phyloP scores from a whole-genome alignment of 345 rosid genomes.

The Carallia pectinifolia region DNA sequence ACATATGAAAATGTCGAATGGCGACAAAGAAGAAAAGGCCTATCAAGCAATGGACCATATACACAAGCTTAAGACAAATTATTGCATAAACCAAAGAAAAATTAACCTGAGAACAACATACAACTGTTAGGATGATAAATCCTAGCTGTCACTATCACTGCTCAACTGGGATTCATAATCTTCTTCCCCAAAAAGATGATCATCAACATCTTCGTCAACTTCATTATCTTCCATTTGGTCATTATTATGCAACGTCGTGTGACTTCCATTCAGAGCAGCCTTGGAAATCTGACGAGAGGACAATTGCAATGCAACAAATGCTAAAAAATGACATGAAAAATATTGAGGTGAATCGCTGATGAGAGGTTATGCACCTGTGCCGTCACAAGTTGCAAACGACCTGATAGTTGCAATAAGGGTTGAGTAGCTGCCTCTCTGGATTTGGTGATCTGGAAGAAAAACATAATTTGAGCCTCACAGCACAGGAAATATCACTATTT shows the following conservation, averaged over 20 bases:
- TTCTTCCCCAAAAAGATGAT: constrained; percentile 53
- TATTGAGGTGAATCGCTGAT: constrained; percentile 6
- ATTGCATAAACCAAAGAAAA: neutral
- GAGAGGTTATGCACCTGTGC: constrained; percentile 57
- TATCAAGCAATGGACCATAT: too few relatives aligned
- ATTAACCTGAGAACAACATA: neutral
- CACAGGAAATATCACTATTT: too few relatives aligned
- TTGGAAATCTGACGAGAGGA: constrained; percentile 57
- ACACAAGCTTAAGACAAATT: too few relatives aligned
- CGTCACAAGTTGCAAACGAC: constrained; percentile 74
- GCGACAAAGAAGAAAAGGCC: too few relatives aligned
- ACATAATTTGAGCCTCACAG: neutral
- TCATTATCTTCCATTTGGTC: constrained; percentile 47
- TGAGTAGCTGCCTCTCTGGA: constrained; percentile 58
- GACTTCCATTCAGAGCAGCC: constrained; percentile 42
- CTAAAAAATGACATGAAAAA: neutral
- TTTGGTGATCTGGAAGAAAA: constrained; percentile 49
- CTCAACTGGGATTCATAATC: constrained; percentile 73
- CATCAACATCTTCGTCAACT: constrained; percentile 64
- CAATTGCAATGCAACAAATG: neutral
- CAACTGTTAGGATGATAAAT: constrained; percentile 5
- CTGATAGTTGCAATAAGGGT: constrained; percentile 71
- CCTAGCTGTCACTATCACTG: constrained; percentile 48
- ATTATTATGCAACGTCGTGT: constrained; percentile 22
- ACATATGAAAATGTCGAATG: too few relatives aligned